Evolutionary conservation across 371 early-diverging fungal species (phyloP).

Genomic region (Mucor indicus): DNA sequence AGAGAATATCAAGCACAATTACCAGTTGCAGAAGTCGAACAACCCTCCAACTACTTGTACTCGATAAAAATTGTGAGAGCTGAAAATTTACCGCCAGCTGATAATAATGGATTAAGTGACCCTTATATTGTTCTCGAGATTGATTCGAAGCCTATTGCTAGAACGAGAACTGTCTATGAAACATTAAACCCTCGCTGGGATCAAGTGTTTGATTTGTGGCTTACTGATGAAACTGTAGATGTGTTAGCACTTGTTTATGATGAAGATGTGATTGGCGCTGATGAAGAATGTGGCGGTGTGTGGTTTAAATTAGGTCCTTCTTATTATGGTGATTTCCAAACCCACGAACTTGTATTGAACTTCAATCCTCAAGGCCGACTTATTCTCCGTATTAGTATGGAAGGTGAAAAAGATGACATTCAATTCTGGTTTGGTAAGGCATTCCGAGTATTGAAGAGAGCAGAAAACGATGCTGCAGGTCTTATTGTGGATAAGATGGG

Average conservation of each 20-base stretch:
- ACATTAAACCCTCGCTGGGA: conserved; percentile 90
- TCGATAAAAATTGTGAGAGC: conserved; percentile 61
- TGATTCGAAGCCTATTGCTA: conserved; percentile 50
- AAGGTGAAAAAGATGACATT: conserved; percentile 88
- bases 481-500: conserved; percentile 71
- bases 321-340: conserved; percentile 64
- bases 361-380: conserved; percentile 84
- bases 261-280: conserved; percentile 75
- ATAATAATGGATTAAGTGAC: conserved; percentile 61
- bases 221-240: conserved; percentile 53
- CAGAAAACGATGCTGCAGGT: conserved; percentile 69
- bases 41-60: conserved; percentile 35
- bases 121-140: conserved; percentile 77
- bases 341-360: conserved; percentile 82
- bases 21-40: conserved; percentile 2
- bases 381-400: conserved; percentile 80
- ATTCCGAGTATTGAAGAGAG: conserved; percentile 72
- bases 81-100: conserved; percentile 52
- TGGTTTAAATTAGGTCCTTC: conserved; percentile 63
- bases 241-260: conserved; percentile 74
- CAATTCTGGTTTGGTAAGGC: conserved; percentile 91
- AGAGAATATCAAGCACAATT: conserved; percentile 33
- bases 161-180: conserved; percentile 66
- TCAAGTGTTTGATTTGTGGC: conserved; percentile 78
- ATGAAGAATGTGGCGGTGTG: conserved; percentile 76